These are phyloP conservation scores for Dryadomyces sulphureus DNA, from an alignment of 2,329 filamentous ascomycete species.

Conservation along the genomic window DNA sequence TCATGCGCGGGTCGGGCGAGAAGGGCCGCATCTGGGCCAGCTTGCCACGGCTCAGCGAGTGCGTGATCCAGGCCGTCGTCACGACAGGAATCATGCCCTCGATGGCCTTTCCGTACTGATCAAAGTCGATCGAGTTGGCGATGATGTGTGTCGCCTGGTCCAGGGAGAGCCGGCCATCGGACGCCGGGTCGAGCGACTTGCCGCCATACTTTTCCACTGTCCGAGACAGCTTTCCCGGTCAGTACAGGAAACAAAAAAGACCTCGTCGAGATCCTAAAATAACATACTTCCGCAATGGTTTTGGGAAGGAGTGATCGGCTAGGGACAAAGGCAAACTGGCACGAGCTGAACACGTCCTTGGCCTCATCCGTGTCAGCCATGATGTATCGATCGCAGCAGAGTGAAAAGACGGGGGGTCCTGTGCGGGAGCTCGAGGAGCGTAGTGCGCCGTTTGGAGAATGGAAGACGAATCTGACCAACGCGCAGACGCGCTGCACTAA, in stretches of 20 bases:
- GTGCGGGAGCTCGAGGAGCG: no score
- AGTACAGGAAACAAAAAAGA: not conserved
- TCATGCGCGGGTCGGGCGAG: constrained; percentile 80
- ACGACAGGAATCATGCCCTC: constrained; percentile 74
- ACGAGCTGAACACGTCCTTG: constrained; percentile 25
- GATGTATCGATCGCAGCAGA: not conserved
- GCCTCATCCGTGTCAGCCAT: constrained; percentile 17
- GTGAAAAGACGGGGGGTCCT: not conserved
- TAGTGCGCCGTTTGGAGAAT: no score
- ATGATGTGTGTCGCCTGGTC: constrained; percentile 39
- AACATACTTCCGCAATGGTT: constrained; percentile 24
- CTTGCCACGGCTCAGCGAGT: constrained; percentile 54
- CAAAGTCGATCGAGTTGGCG: constrained; percentile 74
- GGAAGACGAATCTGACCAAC: no score
- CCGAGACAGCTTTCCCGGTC: constrained; percentile 22
- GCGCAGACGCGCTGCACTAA: constrained; percentile 3
- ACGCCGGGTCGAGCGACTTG: constrained; percentile 28
- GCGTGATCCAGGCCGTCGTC: constrained; percentile 64
- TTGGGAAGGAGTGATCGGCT: constrained; percentile 25
- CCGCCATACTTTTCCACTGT: constrained; percentile 35
- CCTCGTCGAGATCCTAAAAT: not conserved
- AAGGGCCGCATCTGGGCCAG: constrained; percentile 67
- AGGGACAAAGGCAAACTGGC: constrained; percentile 29
- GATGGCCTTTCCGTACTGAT: constrained; percentile 63
- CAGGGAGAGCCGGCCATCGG: constrained; percentile 33